Conservation (phyloP, 2,329 filamentous ascomycete species). For the Neoascochyta sp. region DNA sequence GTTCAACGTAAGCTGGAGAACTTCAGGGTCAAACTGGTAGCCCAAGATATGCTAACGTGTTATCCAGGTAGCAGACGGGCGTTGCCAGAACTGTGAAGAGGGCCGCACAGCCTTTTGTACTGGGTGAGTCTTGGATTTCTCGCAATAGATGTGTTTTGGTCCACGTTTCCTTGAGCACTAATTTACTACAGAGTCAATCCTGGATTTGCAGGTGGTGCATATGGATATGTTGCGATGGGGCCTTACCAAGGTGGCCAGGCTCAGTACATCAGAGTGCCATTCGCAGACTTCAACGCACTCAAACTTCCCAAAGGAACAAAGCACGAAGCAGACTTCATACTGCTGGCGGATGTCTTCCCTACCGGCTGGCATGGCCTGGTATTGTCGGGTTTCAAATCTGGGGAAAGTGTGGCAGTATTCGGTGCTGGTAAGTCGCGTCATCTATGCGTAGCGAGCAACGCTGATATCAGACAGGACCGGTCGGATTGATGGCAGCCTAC, state of each 20-base stretch:
- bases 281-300: constrained; percentile 64
- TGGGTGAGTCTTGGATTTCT: constrained; percentile 45
- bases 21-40: too few species aligned
- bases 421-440: constrained; percentile 45
- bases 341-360: constrained; percentile 50
- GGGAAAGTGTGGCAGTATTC: constrained; percentile 62
- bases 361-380: constrained; percentile 57
- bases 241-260: constrained; percentile 57
- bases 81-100: constrained; percentile 62
- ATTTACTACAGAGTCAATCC: constrained; percentile 51
- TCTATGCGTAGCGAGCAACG: background rate
- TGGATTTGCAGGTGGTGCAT: constrained; percentile 58
- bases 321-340: constrained; percentile 58
- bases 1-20: constrained; percentile 64
- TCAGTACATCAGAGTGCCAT: constrained; percentile 62
- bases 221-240: constrained; percentile 62
- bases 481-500: constrained; percentile 65
- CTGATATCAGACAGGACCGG: constrained; percentile 44
- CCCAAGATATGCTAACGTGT: constrained; percentile 2
- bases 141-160: too few species aligned
- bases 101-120: constrained; percentile 64
- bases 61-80: constrained; percentile 26
- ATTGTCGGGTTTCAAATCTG: constrained; percentile 57
- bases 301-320: constrained; percentile 59
- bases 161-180: too few species aligned